phyloP scores from a whole-genome alignment of 805 yeast genomes.

The Saccharomyces paradoxus region DNA sequence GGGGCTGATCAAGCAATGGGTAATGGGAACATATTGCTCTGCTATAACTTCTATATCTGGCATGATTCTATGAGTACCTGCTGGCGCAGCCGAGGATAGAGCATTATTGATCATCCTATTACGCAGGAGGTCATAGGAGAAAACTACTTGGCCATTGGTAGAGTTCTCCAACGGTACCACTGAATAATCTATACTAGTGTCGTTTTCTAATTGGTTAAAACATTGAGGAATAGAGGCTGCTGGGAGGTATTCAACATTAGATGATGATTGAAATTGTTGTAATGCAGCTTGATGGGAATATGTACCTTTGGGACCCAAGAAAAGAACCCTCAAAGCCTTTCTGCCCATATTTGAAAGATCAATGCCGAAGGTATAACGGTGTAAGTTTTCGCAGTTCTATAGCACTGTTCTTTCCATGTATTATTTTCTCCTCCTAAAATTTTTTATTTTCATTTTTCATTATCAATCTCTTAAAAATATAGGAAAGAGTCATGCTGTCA shows the following conservation, averaged over 20 bases:
- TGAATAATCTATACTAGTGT: conserved; percentile 49
- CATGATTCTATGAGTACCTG: conserved; percentile 9
- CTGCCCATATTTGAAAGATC: not conserved
- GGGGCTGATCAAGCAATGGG: conserved; percentile 53
- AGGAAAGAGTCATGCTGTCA: not conserved
- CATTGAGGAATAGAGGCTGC: conserved; percentile 47
- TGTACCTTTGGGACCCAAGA: conserved; percentile 85
- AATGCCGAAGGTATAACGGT: not conserved
- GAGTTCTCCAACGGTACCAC: conserved; percentile 91
- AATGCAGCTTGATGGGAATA: conserved; percentile 80
- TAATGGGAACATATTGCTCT: conserved; percentile 76
- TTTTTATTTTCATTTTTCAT: not conserved
- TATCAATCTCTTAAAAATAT: not conserved
- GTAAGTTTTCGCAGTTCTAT: not conserved
- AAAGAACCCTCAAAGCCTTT: conserved; percentile 46
- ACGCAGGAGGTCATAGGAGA: conserved; percentile 73
- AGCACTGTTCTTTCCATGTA: not conserved
- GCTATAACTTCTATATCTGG: conserved; percentile 51
- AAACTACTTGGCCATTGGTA: conserved; percentile 86
- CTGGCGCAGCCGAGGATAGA: not conserved
- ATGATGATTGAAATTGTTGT: conserved; percentile 42
- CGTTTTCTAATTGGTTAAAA: conserved; percentile 42
- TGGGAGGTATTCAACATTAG: conserved; percentile 22
- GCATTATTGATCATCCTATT: conserved; percentile 40
- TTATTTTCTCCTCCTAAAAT: not conserved